These are phyloP conservation scores for Umbelopsis ramanniana DNA, from an alignment of 192 early-diverging fungal genomes.

Conservation along the genomic window DNA sequence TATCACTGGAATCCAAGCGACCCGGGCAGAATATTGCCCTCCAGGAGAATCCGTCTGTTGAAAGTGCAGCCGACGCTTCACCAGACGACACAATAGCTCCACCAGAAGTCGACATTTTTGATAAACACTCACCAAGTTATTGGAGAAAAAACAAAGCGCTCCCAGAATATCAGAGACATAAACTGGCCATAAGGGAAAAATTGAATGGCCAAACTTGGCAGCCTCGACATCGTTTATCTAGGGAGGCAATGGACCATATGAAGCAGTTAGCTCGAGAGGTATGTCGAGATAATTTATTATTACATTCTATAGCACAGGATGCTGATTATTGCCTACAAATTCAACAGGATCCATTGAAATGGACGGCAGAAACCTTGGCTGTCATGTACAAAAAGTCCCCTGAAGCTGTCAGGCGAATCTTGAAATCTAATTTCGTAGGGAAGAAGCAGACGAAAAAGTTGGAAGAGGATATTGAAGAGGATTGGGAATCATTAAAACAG, in stretches of 20 bases:
- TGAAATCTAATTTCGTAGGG: background rate
- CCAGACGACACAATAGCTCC: background rate
- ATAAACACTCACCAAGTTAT: background rate
- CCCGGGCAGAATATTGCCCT: too few species aligned
- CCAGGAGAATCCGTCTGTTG: too few species aligned
- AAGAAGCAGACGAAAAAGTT: too few species aligned
- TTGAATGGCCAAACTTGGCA: constrained; percentile 5
- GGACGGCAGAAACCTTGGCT: constrained; percentile 5
- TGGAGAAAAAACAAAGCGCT: constrained; percentile 14
- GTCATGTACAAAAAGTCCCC: constrained; percentile 4
- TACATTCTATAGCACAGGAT: background rate
- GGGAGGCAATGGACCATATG: constrained; percentile 17
- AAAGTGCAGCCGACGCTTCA: too few species aligned
- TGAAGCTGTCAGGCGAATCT: background rate
- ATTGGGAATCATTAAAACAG: too few species aligned
- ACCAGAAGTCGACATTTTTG: background rate
- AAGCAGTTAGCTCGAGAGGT: constrained; percentile 1
- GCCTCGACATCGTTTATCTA: background rate
- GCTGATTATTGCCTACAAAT: background rate
- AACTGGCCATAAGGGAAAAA: constrained; percentile 9
- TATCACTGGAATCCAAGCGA: too few species aligned
- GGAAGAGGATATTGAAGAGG: too few species aligned
- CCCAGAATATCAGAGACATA: background rate
- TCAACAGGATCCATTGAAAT: constrained; percentile 12
- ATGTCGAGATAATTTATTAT: too few species aligned